phyloP scores from a whole-genome alignment of 805 yeast species.

The Saturnispora quitensis region DNA sequence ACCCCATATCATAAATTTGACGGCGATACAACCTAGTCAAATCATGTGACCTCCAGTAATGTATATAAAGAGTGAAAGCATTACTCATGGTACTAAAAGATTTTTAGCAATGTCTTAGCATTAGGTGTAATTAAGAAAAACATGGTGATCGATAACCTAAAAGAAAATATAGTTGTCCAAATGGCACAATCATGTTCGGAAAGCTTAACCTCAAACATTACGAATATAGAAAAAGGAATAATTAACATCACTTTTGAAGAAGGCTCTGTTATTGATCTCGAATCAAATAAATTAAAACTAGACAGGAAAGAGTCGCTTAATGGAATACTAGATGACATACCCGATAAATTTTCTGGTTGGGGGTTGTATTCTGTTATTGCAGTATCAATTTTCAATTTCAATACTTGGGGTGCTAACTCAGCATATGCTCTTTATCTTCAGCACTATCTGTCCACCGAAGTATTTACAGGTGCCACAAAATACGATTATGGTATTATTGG shows the following conservation, averaged over 20 bases:
- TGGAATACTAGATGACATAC: conserved; percentile 23
- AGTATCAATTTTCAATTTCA: conserved; percentile 41
- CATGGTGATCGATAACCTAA: background rate
- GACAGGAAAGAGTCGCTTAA: conserved; percentile 5
- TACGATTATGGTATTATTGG: conserved; percentile 60
- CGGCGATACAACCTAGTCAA: background rate
- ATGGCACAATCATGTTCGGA: background rate
- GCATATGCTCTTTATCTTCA: conserved; percentile 59
- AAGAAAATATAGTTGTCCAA: background rate
- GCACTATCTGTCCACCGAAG: conserved; percentile 40
- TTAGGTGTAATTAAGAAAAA: no score
- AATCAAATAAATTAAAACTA: background rate
- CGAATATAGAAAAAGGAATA: background rate
- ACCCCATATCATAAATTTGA: background rate
- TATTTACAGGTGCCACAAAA: conserved; percentile 45
- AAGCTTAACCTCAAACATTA: background rate
- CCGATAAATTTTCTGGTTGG: conserved; percentile 69
- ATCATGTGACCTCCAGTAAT: background rate
- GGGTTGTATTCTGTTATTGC: conserved; percentile 39
- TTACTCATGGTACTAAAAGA: no score
- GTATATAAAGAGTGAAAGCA: background rate
- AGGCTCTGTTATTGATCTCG: background rate
- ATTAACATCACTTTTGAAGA: background rate
- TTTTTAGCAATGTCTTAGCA: no score
- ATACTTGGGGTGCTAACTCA: conserved; percentile 67